Evolutionary conservation across 805 yeast genomes (phyloP), one percentile per base, ranked within the genome.

Genomic region (Ogataea nitratoaversa): DNA sequence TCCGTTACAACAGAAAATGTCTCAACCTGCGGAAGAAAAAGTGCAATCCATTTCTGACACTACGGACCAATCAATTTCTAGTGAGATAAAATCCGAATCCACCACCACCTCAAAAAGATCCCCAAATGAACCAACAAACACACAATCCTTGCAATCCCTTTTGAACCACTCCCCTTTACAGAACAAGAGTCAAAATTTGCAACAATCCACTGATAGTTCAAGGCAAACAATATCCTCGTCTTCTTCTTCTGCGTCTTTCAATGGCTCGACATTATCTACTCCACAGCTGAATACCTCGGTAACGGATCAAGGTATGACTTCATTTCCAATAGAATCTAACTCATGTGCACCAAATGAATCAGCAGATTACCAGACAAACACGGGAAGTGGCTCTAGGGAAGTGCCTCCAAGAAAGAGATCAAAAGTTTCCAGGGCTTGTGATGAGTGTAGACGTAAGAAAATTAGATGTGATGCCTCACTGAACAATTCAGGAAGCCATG

Each of bases 381-480:
- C 25, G 11, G 25, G 11, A 11, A 22, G 11, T 22, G 9, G 7
- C 11, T 27, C 38, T 1, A 18, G 30, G 13, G 44, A 41, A 5
- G 40, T 50, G 1, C 60, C 63, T 6, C 62, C 63, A 14, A 68
- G 84, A 36, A 82, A 82, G 53, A 53, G 90, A 41, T 71, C 83
- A 8, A 84, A 84, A 56, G 88, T 84, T 0, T 82, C 89, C 1
- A 61, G 95, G 38, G 93, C 91, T 2, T 84, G 95, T 57, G 95
- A 84, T 57, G 79, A 82, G 40, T 84, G 93, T 58, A 70, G 93
- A 28, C 69, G 84, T 34, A 82, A 83, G 59, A 84, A 84, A 56
- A 72, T 84, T 18, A 70, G 77, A 40, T 84, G 95, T 62, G 79
- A 84, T 56, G 87, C 84, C 18, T 71, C 71, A 19, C 70, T 72